Conservation (phyloP, 768 basidiomycete species). For the Suillus discolor region DNA sequence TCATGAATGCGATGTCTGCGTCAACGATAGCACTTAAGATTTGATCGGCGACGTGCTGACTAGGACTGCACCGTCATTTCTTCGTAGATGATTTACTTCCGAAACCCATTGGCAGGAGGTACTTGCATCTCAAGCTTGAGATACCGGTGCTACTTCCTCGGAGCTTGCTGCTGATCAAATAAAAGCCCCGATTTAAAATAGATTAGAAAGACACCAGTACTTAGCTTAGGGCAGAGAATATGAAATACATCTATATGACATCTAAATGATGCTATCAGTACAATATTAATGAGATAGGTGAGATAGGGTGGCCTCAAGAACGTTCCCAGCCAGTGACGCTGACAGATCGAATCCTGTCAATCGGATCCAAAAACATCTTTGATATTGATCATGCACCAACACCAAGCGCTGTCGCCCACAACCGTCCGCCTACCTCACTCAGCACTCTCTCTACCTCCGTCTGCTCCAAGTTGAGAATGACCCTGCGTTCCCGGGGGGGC, state of each 20-base stretch:
- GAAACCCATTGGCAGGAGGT: neutral
- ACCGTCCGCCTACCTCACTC: constrained; percentile 72
- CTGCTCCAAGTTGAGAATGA: constrained; percentile 84
- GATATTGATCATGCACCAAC: constrained; percentile 7
- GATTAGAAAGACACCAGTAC: neutral
- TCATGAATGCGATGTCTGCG: neutral
- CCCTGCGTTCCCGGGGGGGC: constrained; percentile 62
- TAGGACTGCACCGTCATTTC: neutral
- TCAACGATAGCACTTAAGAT: neutral
- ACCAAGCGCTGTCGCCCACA: constrained; percentile 60
- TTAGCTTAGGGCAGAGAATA: constrained; percentile 3
- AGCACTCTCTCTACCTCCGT: constrained; percentile 84
- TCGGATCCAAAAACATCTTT: neutral
- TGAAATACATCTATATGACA: neutral
- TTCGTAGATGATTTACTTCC: neutral
- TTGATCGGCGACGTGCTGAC: neutral
- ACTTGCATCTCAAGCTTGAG: neutral
- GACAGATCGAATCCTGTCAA: neutral
- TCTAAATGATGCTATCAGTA: neutral
- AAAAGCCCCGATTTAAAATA: neutral
- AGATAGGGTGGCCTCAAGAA: neutral
- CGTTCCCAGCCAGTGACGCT: neutral
- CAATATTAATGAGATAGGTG: neutral
- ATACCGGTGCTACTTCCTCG: neutral
- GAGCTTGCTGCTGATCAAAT: neutral